Conservation (phyloP, 2,329 filamentous ascomycete genomes). For the Zymoseptoria tritici region DNA sequence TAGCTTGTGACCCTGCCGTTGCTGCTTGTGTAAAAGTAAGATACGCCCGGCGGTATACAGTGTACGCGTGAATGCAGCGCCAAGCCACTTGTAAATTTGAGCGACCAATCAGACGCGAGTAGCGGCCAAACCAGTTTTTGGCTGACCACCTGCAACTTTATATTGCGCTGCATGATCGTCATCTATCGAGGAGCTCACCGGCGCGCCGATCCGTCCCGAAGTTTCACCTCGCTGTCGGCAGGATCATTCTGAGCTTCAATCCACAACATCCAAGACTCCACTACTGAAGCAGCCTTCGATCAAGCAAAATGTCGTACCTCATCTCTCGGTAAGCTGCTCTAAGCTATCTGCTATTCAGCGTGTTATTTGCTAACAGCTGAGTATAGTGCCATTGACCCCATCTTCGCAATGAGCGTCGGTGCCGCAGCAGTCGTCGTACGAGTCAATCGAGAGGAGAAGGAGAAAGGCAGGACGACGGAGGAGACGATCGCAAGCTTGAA, state of each 20-base stretch:
- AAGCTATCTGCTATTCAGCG: background rate
- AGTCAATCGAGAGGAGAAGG: conserved; percentile 42
- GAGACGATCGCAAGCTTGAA: conserved; percentile 36
- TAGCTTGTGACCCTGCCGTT: too few relatives aligned
- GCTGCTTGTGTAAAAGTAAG: too few relatives aligned
- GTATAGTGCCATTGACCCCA: conserved; percentile 39
- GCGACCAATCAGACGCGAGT: too few relatives aligned
- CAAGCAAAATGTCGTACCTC: conserved; percentile 4
- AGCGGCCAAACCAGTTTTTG: too few relatives aligned
- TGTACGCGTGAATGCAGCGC: too few relatives aligned
- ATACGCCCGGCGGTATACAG: too few relatives aligned
- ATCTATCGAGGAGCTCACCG: background rate
- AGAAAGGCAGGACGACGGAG: conserved; percentile 34
- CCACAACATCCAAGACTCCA: background rate
- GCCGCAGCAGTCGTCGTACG: conserved; percentile 35
- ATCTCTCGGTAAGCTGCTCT: conserved; percentile 4
- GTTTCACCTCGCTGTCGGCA: background rate
- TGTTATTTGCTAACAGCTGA: background rate
- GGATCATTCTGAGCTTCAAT: background rate
- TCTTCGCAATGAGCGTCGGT: conserved; percentile 44
- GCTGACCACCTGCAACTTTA: too few relatives aligned
- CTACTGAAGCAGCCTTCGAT: too few relatives aligned
- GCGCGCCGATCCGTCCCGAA: background rate
- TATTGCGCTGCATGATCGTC: too few relatives aligned
- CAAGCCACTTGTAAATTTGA: too few relatives aligned